These are phyloP conservation scores for Fusarium longipes DNA, from an alignment of 2,329 filamentous ascomycete species.

Conservation along the genomic window DNA sequence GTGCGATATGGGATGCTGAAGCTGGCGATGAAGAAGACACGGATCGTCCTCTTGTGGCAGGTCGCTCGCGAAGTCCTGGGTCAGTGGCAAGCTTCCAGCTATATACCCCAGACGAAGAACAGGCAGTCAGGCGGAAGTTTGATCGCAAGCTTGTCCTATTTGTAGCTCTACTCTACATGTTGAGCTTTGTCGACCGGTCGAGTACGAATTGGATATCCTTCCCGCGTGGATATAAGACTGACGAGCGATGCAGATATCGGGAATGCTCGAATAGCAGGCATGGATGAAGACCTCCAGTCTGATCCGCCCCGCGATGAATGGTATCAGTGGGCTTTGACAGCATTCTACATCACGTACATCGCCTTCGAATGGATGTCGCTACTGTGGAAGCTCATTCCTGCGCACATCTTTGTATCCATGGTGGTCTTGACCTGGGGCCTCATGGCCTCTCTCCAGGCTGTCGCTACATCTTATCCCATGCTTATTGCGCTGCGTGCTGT, in stretches of 20 bases:
- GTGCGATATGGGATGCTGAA: slow-evolving; percentile 37
- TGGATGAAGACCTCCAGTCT: slow-evolving; percentile 70
- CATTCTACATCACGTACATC: slow-evolving; percentile 73
- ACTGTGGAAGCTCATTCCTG: slow-evolving; percentile 69
- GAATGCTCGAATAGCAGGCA: slow-evolving; percentile 72
- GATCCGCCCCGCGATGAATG: slow-evolving; percentile 57
- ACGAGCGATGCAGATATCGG: slow-evolving; percentile 63
- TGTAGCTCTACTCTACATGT: slow-evolving; percentile 82
- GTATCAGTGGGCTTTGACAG: slow-evolving; percentile 70
- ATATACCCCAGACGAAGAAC: slow-evolving; percentile 76
- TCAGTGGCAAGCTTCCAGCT: slow-evolving; percentile 54
- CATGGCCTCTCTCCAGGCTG: slow-evolving; percentile 77
- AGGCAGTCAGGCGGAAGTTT: slow-evolving; percentile 76
- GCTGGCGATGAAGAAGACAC: slow-evolving; percentile 35
- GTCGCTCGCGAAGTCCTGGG: slow-evolving; percentile 43
- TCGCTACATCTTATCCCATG: slow-evolving; percentile 71
- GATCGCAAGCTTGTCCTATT: slow-evolving; percentile 83
- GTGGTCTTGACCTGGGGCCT: slow-evolving; percentile 84
- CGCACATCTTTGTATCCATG: slow-evolving; percentile 67
- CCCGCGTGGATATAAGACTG: not conserved
- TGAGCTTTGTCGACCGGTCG: slow-evolving; percentile 87
- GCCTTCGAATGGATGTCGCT: slow-evolving; percentile 73
- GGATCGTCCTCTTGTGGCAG: slow-evolving; percentile 37
- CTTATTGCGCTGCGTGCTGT: slow-evolving; percentile 66
- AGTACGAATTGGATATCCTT: slow-evolving; percentile 64